phyloP scores from a whole-genome alignment of 2,329 filamentous ascomycete species.

The Arthrobotrys musiformis region DNA sequence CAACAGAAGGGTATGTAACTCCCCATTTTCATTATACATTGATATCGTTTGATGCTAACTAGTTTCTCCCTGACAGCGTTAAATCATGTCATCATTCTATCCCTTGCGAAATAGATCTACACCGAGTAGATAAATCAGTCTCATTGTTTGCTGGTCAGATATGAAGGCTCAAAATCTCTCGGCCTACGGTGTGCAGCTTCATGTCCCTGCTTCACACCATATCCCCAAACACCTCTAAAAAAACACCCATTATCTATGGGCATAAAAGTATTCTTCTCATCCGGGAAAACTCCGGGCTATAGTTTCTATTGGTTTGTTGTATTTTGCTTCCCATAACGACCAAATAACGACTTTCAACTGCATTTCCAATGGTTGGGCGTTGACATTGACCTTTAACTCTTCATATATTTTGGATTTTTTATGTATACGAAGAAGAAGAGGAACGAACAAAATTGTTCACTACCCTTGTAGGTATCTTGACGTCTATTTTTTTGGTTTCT shows the following conservation, averaged over 20 bases:
- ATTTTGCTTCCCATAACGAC: constrained; percentile 20
- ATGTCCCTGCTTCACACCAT: neutral
- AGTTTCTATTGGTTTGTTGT: neutral
- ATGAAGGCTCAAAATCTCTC: constrained; percentile 1
- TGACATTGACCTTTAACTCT: neutral
- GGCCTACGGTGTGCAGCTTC: constrained; percentile 20
- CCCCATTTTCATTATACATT: too few relatives aligned
- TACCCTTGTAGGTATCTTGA: neutral
- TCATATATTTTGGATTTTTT: constrained; percentile 16
- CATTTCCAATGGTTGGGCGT: constrained; percentile 19
- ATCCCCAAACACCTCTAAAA: neutral
- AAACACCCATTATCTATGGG: neutral
- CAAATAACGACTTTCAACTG: constrained; percentile 33
- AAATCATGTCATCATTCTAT: constrained; percentile 3
- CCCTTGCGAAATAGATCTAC: constrained; percentile 6
- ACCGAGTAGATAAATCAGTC: neutral
- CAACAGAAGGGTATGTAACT: constrained; percentile 50
- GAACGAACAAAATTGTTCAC: constrained; percentile 16
- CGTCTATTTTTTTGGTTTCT: constrained; percentile 2
- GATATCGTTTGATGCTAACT: constrained; percentile 31
- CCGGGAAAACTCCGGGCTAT: neutral
- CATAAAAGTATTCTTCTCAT: constrained; percentile 28
- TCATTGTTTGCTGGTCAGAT: constrained; percentile 45
- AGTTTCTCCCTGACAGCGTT: constrained; percentile 32
- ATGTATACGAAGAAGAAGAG: constrained; percentile 4